phyloP scores from a whole-genome alignment of 805 yeast species.

The Priceomyces medius region DNA sequence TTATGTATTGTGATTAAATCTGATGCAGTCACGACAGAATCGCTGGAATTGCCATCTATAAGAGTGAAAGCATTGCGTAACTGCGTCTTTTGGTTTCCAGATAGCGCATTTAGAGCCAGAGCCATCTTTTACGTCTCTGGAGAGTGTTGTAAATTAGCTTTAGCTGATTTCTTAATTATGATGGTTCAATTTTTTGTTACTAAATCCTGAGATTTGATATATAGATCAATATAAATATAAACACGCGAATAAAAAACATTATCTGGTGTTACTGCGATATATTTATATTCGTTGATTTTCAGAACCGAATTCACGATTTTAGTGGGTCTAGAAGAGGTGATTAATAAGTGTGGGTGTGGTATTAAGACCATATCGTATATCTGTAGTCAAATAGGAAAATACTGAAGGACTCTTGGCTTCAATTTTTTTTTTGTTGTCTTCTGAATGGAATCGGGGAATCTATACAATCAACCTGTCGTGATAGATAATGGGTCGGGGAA shows the following conservation, averaged over 20 bases:
- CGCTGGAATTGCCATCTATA: conserved; percentile 75
- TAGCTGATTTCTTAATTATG: too few relatives aligned
- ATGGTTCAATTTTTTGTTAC: too few relatives aligned
- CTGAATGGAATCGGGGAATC: conserved; percentile 14
- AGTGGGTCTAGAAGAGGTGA: conserved; percentile 1
- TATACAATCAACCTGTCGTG: conserved; percentile 47
- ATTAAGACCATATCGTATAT: too few relatives aligned
- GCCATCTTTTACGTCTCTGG: conserved; percentile 17
- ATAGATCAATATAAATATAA: not conserved
- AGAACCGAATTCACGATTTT: too few relatives aligned
- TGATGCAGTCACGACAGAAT: conserved; percentile 55
- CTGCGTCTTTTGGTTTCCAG: conserved; percentile 62
- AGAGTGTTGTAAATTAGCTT: not conserved
- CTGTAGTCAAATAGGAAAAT: too few relatives aligned
- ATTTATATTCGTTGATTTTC: not conserved
- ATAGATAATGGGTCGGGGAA: conserved; percentile 72
- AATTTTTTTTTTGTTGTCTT: not conserved
- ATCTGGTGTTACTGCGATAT: not conserved
- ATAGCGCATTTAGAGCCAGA: conserved; percentile 41
- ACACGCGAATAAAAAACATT: conserved; percentile 1
- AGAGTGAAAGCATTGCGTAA: conserved; percentile 74
- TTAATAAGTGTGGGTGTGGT: too few relatives aligned
- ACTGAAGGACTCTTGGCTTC: too few relatives aligned
- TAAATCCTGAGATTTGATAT: not conserved
- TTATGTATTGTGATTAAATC: conserved; percentile 58